Conservation (phyloP, 768 basidiomycete genomes). For the Suillus decipiens region DNA sequence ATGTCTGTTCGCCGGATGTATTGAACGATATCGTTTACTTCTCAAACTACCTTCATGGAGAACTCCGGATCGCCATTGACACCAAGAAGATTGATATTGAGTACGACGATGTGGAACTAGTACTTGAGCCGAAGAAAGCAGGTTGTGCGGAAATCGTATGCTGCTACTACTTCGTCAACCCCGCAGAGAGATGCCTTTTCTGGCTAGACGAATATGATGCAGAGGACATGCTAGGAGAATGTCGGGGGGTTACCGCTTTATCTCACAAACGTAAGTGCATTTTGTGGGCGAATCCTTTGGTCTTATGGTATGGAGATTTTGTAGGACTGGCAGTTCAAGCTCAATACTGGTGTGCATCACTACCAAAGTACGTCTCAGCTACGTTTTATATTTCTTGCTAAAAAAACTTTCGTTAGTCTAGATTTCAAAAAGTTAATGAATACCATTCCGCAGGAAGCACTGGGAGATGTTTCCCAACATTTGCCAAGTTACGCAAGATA, state of each 20-base stretch:
- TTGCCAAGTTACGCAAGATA: slow-evolving; percentile 11
- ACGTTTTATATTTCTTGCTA: neutral
- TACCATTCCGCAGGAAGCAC: slow-evolving; percentile 15
- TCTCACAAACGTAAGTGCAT: slow-evolving; percentile 43
- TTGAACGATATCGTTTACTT: slow-evolving; percentile 36
- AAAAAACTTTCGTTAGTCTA: slow-evolving; percentile 2
- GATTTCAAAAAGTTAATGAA: slow-evolving; percentile 1
- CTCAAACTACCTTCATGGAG: slow-evolving; percentile 16
- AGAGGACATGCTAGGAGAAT: slow-evolving; percentile 31
- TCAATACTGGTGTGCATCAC: slow-evolving; percentile 30
- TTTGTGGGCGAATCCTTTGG: neutral
- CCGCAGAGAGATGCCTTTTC: slow-evolving; percentile 43
- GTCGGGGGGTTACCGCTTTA: slow-evolving; percentile 40
- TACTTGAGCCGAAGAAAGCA: slow-evolving; percentile 16
- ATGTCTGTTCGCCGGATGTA: slow-evolving; percentile 42
- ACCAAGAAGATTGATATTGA: slow-evolving; percentile 7
- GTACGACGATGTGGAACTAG: slow-evolving; percentile 18
- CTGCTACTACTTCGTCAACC: slow-evolving; percentile 51
- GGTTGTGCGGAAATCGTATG: slow-evolving; percentile 16
- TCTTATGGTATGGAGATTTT: neutral
- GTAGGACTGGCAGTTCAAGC: slow-evolving; percentile 28
- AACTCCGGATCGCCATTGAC: slow-evolving; percentile 18
- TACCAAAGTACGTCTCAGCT: slow-evolving; percentile 2
- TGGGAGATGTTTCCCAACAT: slow-evolving; percentile 19
- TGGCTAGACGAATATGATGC: slow-evolving; percentile 47